phyloP scores from a whole-genome alignment of 192 early-diverging fungal species.

The Backusella sp. region DNA sequence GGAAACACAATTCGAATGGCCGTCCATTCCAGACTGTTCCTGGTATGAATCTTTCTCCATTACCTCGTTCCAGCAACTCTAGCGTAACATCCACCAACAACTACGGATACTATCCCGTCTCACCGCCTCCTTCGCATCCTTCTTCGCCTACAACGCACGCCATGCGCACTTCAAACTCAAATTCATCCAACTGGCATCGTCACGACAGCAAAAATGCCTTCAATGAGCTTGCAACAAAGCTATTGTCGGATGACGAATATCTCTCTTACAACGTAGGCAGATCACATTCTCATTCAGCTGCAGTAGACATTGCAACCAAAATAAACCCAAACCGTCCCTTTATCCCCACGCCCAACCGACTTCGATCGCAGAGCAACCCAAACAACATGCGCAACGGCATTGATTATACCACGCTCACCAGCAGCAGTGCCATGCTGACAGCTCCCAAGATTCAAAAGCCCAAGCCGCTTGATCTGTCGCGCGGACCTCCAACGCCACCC shows the following conservation, averaged over 20 bases:
- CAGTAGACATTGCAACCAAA: background rate
- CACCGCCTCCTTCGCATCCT: slow-evolving; percentile 46
- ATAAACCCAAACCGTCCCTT: background rate
- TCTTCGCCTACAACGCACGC: slow-evolving; percentile 34
- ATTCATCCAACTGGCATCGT: slow-evolving; percentile 33
- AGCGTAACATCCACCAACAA: background rate
- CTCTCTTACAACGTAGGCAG: background rate
- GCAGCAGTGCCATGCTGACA: background rate
- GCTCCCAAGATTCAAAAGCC: slow-evolving; percentile 14
- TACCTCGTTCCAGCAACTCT: slow-evolving; percentile 22
- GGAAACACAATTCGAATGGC: background rate
- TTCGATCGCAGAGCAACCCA: slow-evolving; percentile 54
- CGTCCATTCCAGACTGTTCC: slow-evolving; percentile 18
- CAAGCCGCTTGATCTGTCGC: background rate
- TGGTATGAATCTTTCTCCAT: slow-evolving; percentile 33
- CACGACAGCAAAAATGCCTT: slow-evolving; percentile 9
- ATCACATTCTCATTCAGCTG: slow-evolving; percentile 12
- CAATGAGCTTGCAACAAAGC: background rate
- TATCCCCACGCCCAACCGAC: slow-evolving; percentile 31
- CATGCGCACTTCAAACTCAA: background rate
- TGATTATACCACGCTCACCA: background rate
- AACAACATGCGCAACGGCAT: slow-evolving; percentile 43
- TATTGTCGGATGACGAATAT: background rate
- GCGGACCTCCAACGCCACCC: background rate
- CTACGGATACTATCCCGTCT: slow-evolving; percentile 39